Evolutionary conservation across 1,284 basidiomycete species (phyloP).

Genomic region (Irpex lacteus): DNA sequence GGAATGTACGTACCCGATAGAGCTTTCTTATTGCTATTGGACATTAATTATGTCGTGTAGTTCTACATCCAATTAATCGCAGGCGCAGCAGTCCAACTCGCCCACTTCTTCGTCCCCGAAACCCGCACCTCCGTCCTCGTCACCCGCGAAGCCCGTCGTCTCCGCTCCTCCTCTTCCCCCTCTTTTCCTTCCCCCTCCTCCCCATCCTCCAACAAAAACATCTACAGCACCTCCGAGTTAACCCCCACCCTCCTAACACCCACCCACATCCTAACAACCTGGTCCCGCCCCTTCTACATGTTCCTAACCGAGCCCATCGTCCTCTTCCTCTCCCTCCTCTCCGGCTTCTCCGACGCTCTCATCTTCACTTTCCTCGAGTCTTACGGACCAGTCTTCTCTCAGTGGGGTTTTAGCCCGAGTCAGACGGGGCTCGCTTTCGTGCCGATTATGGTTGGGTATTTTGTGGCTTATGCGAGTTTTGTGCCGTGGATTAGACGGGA

Average conservation of each 20-base stretch:
- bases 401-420: neutral
- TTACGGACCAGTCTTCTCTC: neutral
- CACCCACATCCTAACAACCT: neutral
- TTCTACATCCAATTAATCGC: neutral
- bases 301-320: neutral
- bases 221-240: neutral
- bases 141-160: neutral
- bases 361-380: neutral
- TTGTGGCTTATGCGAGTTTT: neutral
- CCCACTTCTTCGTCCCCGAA: neutral
- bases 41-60: no score
- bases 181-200: no score
- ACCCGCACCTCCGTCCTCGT: neutral
- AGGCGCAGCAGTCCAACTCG: neutral
- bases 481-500: neutral
- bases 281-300: neutral
- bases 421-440: neutral
- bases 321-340: neutral
- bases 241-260: neutral
- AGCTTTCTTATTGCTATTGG: no score
- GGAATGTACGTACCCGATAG: neutral
- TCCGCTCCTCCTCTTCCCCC: neutral
- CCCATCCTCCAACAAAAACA: neutral
- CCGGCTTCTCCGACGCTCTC: slow-evolving; percentile 1
- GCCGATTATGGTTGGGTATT: neutral